These are phyloP conservation scores for Adansonia rubrostipa DNA, from an alignment of 441 rosid genomes.

Conservation along the genomic window DNA sequence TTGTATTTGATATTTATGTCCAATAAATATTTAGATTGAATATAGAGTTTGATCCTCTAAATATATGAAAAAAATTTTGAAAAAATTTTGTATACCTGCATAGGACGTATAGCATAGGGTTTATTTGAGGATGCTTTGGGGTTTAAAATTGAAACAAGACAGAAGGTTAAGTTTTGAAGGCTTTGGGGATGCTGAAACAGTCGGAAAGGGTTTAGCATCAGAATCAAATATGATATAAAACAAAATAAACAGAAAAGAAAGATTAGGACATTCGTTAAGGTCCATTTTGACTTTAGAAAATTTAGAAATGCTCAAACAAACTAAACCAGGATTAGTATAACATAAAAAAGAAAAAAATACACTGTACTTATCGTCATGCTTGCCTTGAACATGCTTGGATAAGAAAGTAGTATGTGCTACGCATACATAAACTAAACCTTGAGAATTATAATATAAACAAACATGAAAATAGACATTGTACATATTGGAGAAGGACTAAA, in stretches of 20 bases:
- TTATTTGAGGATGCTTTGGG: conserved; percentile 1
- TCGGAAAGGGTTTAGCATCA: conserved; percentile 1
- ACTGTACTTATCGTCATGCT: not conserved
- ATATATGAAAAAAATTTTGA: too few species aligned
- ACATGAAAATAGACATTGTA: not conserved
- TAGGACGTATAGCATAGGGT: not conserved
- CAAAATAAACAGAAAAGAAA: not conserved
- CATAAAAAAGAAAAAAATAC: not conserved
- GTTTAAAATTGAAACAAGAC: not conserved
- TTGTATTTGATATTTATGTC: too few species aligned
- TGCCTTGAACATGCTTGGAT: conserved; percentile 2
- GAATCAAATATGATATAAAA: not conserved
- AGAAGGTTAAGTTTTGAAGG: not conserved
- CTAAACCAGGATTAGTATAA: not conserved
- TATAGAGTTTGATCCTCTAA: too few species aligned
- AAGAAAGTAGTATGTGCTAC: not conserved
- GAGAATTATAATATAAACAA: not conserved
- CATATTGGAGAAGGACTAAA: not conserved
- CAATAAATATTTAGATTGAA: too few species aligned
- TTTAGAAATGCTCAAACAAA: not conserved
- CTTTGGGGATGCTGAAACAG: not conserved
- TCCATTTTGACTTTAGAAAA: not conserved
- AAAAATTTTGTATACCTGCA: too few species aligned
- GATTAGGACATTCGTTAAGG: not conserved
- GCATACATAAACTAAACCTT: too few species aligned